These are phyloP conservation scores for Sphagnum fallax DNA, from an alignment of 228 moss, liverwort and hornwort species.

Conservation along the genomic window DNA sequence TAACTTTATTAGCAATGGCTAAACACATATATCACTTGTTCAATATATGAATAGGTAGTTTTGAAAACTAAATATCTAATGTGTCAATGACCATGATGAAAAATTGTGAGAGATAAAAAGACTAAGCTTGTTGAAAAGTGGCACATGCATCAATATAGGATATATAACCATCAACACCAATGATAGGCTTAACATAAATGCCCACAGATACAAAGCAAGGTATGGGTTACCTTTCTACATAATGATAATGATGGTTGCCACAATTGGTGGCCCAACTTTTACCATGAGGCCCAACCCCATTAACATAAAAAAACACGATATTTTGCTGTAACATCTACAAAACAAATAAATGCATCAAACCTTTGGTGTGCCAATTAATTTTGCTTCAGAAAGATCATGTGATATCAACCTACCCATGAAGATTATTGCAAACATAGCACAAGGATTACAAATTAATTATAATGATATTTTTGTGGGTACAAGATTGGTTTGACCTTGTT, in stretches of 20 bases:
- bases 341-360: neutral
- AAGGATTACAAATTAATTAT: neutral
- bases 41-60: too few species aligned
- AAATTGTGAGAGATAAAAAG: neutral
- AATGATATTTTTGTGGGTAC: too few species aligned
- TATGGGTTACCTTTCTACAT: slow-evolving; percentile 96
- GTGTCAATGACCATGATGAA: too few species aligned
- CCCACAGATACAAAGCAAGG: slow-evolving; percentile 94
- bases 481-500: slow-evolving; percentile 43
- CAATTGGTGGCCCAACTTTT: slow-evolving; percentile 83
- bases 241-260: slow-evolving; percentile 72
- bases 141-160: slow-evolving; percentile 71
- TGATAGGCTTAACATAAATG: slow-evolving; percentile 83
- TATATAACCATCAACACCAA: slow-evolving; percentile 90
- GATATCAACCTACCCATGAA: neutral
- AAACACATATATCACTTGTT: too few species aligned
- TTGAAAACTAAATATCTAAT: too few species aligned
- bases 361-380: neutral
- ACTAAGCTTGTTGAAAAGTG: slow-evolving; percentile 91
- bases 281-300: slow-evolving; percentile 73
- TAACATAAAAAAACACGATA: slow-evolving; percentile 72
- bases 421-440: too few species aligned
- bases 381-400: neutral
- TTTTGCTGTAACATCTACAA: slow-evolving; percentile 56
- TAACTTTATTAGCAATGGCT: too few species aligned